Conservation (phyloP, 805 yeast species). For the Lachancea kluyveri region DNA sequence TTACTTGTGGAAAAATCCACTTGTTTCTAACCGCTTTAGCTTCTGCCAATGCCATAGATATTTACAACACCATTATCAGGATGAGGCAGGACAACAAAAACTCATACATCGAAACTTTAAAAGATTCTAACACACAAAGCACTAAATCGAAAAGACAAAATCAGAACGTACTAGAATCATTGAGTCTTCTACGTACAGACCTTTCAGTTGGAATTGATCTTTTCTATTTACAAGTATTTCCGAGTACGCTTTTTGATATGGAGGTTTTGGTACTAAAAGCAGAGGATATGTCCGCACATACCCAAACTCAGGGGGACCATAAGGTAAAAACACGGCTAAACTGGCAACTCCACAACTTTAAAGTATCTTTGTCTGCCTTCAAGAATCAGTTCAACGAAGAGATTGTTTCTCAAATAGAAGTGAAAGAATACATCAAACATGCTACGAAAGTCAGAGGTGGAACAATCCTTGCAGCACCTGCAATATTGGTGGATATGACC, state of each 20-base stretch:
- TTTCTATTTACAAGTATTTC: conserved; percentile 63
- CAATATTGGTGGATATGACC: conserved; percentile 66
- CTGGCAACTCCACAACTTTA: conserved; percentile 55
- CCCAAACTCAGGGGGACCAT: conserved; percentile 34
- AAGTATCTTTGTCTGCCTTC: conserved; percentile 60
- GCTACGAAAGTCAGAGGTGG: conserved; percentile 70
- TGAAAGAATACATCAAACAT: conserved; percentile 48
- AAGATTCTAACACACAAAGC: conserved; percentile 43
- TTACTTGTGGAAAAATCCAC: conserved; percentile 46
- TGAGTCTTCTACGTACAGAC: conserved; percentile 50
- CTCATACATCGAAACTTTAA: conserved; percentile 70
- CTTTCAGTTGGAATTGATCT: conserved; percentile 55
- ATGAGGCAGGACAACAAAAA: conserved; percentile 66
- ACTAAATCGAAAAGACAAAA: conserved; percentile 19
- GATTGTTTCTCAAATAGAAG: conserved; percentile 37
- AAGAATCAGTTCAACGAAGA: conserved; percentile 46
- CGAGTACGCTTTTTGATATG: conserved; percentile 72
- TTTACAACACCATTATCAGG: conserved; percentile 61
- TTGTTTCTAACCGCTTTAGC: conserved; percentile 77
- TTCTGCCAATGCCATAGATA: conserved; percentile 76
- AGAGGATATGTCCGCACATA: conserved; percentile 48
- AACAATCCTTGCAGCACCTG: conserved; percentile 71
- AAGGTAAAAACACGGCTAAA: conserved; percentile 48
- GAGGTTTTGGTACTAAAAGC: conserved; percentile 63
- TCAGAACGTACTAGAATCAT: conserved; percentile 25